Conservation (phyloP, 495 filamentous ascomycete species). For the Hyaloscypha hepaticicola region DNA sequence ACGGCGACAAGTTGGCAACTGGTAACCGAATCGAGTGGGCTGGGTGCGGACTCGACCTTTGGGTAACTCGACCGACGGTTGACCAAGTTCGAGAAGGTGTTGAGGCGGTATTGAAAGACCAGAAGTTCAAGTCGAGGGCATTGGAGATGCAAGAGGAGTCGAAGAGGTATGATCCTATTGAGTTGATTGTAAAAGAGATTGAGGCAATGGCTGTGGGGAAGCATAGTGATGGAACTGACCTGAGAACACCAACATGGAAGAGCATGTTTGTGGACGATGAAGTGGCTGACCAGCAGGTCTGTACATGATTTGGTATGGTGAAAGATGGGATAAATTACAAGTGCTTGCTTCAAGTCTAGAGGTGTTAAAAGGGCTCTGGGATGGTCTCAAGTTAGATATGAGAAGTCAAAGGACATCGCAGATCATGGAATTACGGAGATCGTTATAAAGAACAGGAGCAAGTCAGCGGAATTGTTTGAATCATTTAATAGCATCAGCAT, state of each 20-base stretch:
- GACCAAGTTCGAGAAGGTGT: constrained; percentile 33
- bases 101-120: constrained; percentile 31
- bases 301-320: too few relatives aligned
- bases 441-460: too few relatives aligned
- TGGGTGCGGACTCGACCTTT: constrained; percentile 37
- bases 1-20: constrained; percentile 38
- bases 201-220: constrained; percentile 22
- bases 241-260: not conserved
- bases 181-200: constrained; percentile 29
- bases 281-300: too few relatives aligned
- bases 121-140: constrained; percentile 31
- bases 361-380: too few relatives aligned
- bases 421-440: too few relatives aligned
- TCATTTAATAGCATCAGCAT: too few relatives aligned
- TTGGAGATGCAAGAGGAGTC: constrained; percentile 32
- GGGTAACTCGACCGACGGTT: constrained; percentile 30
- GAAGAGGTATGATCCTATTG: constrained; percentile 31
- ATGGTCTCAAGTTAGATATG: too few relatives aligned
- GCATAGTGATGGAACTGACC: not conserved
- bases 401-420: not conserved
- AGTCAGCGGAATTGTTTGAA: too few relatives aligned
- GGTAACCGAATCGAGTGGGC: constrained; percentile 35
- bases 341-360: too few relatives aligned
- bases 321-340: too few relatives aligned
- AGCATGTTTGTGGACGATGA: not conserved